Evolutionary conservation across 2,329 filamentous ascomycete genomes (phyloP).

Genomic region (Boeremia exigua): DNA sequence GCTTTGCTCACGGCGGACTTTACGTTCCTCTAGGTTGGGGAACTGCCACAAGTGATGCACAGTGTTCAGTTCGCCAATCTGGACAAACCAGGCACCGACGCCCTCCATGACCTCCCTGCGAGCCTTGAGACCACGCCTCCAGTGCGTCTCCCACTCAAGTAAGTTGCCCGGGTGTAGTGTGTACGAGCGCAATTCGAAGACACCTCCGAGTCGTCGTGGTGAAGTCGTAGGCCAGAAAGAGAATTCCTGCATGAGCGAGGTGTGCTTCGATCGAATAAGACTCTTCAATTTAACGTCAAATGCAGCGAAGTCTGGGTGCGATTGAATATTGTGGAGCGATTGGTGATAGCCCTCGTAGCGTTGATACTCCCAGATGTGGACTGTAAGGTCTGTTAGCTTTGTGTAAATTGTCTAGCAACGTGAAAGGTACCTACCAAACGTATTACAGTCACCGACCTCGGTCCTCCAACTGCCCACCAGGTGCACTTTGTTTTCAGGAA

Average conservation of each 20-base stretch:
- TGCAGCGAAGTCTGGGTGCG: slow-evolving; percentile 80
- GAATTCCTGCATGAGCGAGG: slow-evolving; percentile 98
- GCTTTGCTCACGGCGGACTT: slow-evolving; percentile 87
- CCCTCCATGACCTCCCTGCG: slow-evolving; percentile 98
- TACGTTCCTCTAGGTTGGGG: slow-evolving; percentile 92
- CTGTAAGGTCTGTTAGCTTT: slow-evolving; percentile 56
- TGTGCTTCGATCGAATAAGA: slow-evolving; percentile 84
- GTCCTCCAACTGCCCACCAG: slow-evolving; percentile 98
- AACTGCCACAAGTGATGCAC: slow-evolving; percentile 99
- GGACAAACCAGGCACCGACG: slow-evolving; percentile 97
- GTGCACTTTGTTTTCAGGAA: slow-evolving; percentile 90
- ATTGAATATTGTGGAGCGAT: slow-evolving; percentile 83
- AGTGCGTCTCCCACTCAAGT: slow-evolving; percentile 98
- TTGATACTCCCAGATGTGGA: slow-evolving; percentile 99
- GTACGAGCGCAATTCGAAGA: slow-evolving; percentile 97
- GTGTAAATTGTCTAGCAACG: not conserved
- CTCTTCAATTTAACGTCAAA: slow-evolving; percentile 85
- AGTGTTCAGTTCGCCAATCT: slow-evolving; percentile 96
- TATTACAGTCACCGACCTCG: slow-evolving; percentile 96
- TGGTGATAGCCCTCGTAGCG: slow-evolving; percentile 95
- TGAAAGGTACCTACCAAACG: slow-evolving; percentile 72
- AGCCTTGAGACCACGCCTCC: slow-evolving; percentile 89
- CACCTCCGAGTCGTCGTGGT: slow-evolving; percentile 84
- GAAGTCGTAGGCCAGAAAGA: slow-evolving; percentile 98
- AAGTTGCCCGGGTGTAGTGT: slow-evolving; percentile 94